Base-by-base conservation (phyloP, 805 yeast species). In the Ogataea allantospora region DNA sequence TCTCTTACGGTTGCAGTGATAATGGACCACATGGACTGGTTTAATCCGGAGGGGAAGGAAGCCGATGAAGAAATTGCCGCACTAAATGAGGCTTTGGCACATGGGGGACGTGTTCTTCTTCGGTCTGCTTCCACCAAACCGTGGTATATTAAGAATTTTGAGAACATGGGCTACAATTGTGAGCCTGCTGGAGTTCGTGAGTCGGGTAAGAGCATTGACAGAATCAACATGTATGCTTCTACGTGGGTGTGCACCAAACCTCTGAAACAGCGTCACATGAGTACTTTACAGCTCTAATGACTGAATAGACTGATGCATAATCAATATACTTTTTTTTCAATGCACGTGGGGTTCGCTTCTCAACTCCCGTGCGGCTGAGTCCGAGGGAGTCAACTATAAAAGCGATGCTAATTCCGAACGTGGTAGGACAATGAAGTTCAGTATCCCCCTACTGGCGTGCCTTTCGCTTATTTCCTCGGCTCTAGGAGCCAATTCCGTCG, bases 11-110 rank as follows among this genome's bases (percentile, higher is more conserved):
- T 81, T 50, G 91, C 91, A 21, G 75, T 85, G 27, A 82, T 85
- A 37, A 85, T 85, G 95, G 95, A 85, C 60, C 95, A 85, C 60
- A 83, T 86, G 93, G 95, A 86, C 62, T 85, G 95, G 95, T 85
- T 85, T 55, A 80, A 80, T 49, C 80, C 85, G 24, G 57, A 67
- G 11, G 83, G 81, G 7, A 53, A 53, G 2, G 88, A 82, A 14
- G 89, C 87, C 9, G 63, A 70, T 31, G 68, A 71, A 29, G 95
- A 86, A 58, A 78, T 86, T 46, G 56, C 67, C 22, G 85, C 87
- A 0, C 66, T 86, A 30, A 70, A 70, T 55, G 67, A 71, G 33
- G 83, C 88, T 13, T 67, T 85, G 34, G 72, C 75, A 8, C 70
- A 72, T 18, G 79, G 80, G 21, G 95, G 95, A 10, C 70, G 88